Percentiles rank a stretch among this genome's conserved stretches.
phyloP scores from a whole-genome alignment of 768 basidiomycete genomes.

The Fomitopsis pulvina region DNA sequence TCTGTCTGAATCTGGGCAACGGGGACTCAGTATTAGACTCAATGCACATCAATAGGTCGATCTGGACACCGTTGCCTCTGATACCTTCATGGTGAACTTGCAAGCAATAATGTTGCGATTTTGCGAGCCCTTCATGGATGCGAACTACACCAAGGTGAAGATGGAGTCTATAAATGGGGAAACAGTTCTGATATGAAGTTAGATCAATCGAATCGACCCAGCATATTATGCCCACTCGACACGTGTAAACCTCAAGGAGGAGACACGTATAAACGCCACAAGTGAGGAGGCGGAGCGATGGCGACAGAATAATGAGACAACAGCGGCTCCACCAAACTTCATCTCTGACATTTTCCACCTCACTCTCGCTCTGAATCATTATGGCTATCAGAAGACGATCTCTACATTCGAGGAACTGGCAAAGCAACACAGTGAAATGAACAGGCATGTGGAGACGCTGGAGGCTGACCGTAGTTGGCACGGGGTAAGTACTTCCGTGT shows the following conservation, averaged over 20 bases:
- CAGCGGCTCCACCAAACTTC: constrained; percentile 73
- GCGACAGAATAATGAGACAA: constrained; percentile 43
- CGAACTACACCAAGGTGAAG: constrained; percentile 75
- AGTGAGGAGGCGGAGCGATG: constrained; percentile 79
- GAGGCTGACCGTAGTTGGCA: constrained; percentile 78
- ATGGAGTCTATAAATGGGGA: background rate
- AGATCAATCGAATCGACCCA: constrained; percentile 91
- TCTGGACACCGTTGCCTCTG: constrained; percentile 76
- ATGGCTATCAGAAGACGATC: constrained; percentile 80
- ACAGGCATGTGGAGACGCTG: constrained; percentile 68
- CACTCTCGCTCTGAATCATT: constrained; percentile 80
- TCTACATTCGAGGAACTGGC: constrained; percentile 65
- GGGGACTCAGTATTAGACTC: background rate
- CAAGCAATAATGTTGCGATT: constrained; percentile 79
- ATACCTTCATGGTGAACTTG: constrained; percentile 90
- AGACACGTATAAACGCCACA: constrained; percentile 91
- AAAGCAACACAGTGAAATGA: constrained; percentile 71
- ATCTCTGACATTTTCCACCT: constrained; percentile 95
- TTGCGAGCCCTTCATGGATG: constrained; percentile 94
- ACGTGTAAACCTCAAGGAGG: constrained; percentile 75
- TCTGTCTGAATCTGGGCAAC: constrained; percentile 21
- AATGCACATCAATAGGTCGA: constrained; percentile 55
- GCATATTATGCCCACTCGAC: constrained; percentile 68
- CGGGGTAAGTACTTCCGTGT: constrained; percentile 48
- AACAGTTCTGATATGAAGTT: background rate